phyloP scores from a whole-genome alignment of 192 early-diverging fungal genomes.

The Chytriomyces sp. region DNA sequence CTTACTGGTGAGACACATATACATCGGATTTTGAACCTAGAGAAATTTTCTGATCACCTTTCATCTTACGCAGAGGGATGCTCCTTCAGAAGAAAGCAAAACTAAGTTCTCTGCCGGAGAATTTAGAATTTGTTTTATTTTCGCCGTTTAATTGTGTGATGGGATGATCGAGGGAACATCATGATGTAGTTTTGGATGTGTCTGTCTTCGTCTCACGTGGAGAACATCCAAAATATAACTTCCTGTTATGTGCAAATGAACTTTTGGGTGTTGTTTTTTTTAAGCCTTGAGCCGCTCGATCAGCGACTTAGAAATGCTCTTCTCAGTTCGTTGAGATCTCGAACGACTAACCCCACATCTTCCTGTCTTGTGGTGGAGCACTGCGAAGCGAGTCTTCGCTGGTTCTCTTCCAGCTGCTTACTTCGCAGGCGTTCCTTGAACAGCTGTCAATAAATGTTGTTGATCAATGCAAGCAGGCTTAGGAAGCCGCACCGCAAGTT shows the following conservation, averaged over 20 bases:
- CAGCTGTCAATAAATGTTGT: background rate
- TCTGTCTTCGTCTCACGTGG: background rate
- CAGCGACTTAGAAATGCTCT: conserved; percentile 12
- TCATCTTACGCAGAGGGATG: conserved; percentile 60
- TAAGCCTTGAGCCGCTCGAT: background rate
- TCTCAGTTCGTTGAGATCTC: conserved; percentile 2
- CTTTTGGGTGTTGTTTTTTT: background rate
- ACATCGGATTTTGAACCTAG: background rate
- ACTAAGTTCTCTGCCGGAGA: conserved; percentile 48
- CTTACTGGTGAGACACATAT: conserved; percentile 76
- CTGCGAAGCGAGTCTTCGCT: background rate
- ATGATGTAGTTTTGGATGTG: conserved; percentile 1
- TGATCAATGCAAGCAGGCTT: too few relatives aligned
- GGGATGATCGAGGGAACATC: background rate
- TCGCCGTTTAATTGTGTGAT: background rate
- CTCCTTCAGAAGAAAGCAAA: conserved; percentile 83
- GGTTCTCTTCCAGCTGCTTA: conserved; percentile 26
- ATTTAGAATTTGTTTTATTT: background rate
- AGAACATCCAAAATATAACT: background rate
- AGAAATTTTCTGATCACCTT: background rate
- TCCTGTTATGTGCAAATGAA: background rate
- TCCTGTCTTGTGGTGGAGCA: conserved; percentile 1
- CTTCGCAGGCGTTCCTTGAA: conserved; percentile 24
- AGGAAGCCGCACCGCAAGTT: background rate
- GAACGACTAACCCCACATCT: conserved; percentile 2